Base-by-base conservation (phyloP, 129 eudicot species). In the Chrysanthemum makinoi region DNA sequence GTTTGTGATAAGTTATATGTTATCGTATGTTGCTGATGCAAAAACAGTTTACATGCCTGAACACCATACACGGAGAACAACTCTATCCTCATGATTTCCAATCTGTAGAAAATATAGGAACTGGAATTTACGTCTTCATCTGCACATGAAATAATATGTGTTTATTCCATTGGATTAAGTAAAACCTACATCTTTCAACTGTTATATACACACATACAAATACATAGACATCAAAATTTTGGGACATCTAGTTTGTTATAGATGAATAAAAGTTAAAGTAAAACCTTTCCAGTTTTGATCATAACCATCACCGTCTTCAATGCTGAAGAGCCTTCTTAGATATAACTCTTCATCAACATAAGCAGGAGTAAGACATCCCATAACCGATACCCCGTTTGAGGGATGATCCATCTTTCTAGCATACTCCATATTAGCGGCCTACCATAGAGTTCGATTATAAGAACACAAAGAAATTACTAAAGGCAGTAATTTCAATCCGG, bases 1-100 rank as follows among this genome's bases (percentile, higher is more conserved):
- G 14, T 26, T 17, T 67, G 20, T 44, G 28, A 4, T 5, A n/a
- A n/a, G n/a, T n/a, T n/a, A n/a, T n/a, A 60, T 61, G 20, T 49
- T 49, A 48, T 62, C 46, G 35, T 39, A 1, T 57, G 54, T 43
- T 58, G n/a, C 44, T 20, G 46, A 71, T 2, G 70, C 61, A 55
- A 75, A 56, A 16, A 7, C 22, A 39, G 47, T 72, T 64, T 63
- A 80, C 91, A 73, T 86, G 64, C 96, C 92, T 89, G 92, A 77
- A 78, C 80, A n/a, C 96, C 96, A 61, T 89, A 89, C 58, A 82
- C 81, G 1, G 92, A 86, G 80, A 80, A 82, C 53, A 89, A 79
- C 82, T 89, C 92, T 14, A 89, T 70, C 70, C 81, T 80, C 75
- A 85, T 73, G 66, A 89, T 78, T 50, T 86, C 96, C 88, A 89